phyloP scores from a whole-genome alignment of 2,329 filamentous ascomycete genomes.

The Alternaria viburni region DNA sequence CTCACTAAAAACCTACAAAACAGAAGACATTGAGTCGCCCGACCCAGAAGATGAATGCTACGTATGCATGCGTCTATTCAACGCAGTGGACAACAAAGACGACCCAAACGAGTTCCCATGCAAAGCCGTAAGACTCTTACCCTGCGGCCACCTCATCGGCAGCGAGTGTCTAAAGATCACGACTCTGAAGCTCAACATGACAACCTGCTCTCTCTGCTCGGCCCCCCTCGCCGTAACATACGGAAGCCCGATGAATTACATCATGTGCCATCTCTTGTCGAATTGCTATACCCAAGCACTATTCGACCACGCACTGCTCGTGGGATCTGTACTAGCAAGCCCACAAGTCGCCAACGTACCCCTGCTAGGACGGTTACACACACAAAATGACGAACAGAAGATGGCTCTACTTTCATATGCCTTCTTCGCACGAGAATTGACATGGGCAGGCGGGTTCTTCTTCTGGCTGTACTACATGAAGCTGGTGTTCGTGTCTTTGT shows the following conservation, averaged over 20 bases:
- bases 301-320: not conserved
- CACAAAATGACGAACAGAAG: not conserved
- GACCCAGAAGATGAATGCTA: not conserved
- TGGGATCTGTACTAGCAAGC: not conserved
- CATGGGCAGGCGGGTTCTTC: not conserved
- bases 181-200: not conserved
- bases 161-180: not conserved
- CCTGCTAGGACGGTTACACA: not conserved
- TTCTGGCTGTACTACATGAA: not conserved
- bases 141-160: not conserved
- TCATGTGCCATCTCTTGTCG: not conserved
- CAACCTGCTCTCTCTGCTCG: not conserved
- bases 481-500: not conserved
- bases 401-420: not conserved
- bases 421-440: not conserved
- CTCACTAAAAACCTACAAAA: not conserved
- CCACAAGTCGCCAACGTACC: not conserved
- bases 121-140: not conserved
- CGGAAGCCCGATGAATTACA: not conserved
- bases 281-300: not conserved
- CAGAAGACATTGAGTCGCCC: not conserved
- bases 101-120: not conserved
- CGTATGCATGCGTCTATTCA: not conserved
- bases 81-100: not conserved
- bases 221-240: not conserved